Evolutionary conservation across 1,284 basidiomycete species (phyloP).

Genomic region (Marasmius fiardii): DNA sequence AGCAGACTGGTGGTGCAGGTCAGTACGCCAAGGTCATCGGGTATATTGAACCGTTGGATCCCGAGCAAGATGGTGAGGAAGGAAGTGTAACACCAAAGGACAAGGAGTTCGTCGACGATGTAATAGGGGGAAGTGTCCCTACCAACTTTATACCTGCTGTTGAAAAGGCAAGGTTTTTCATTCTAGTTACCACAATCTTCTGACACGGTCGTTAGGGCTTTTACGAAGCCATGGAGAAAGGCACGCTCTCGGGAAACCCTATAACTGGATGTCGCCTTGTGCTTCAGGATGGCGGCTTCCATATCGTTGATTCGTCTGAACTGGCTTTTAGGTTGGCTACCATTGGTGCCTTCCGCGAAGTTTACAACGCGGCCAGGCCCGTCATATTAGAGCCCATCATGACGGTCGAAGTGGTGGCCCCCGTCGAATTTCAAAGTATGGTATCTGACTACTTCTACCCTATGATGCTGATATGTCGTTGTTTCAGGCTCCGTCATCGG

Average conservation of each 20-base stretch:
- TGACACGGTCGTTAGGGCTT: conserved; percentile 65
- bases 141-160: conserved; percentile 91
- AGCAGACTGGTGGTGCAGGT: conserved; percentile 96
- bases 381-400: conserved; percentile 97
- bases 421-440: conserved; percentile 93
- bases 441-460: conserved; percentile 1
- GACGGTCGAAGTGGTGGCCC: conserved; percentile 97
- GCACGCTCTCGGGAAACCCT: conserved; percentile 85
- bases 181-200: background rate
- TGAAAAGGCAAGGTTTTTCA: conserved; percentile 67
- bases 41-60: conserved; percentile 88
- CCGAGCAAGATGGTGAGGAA: conserved; percentile 39
- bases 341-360: conserved; percentile 92
- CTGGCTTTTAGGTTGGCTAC: conserved; percentile 91
- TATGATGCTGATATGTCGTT: background rate
- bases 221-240: conserved; percentile 92
- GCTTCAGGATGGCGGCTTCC: conserved; percentile 89
- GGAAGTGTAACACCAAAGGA: conserved; percentile 76
- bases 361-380: conserved; percentile 74
- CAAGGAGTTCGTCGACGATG: conserved; percentile 82
- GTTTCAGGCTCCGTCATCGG: conserved; percentile 81
- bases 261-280: conserved; percentile 89
- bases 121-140: conserved; percentile 94
- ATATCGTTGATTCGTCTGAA: conserved; percentile 97
- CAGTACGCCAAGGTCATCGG: conserved; percentile 96